A percentile compares a stretch with the other conserved stretches of the same genome.
Evolutionary conservation across 768 basidiomycete species (phyloP).

Genomic region (Boletus patriciae): DNA sequence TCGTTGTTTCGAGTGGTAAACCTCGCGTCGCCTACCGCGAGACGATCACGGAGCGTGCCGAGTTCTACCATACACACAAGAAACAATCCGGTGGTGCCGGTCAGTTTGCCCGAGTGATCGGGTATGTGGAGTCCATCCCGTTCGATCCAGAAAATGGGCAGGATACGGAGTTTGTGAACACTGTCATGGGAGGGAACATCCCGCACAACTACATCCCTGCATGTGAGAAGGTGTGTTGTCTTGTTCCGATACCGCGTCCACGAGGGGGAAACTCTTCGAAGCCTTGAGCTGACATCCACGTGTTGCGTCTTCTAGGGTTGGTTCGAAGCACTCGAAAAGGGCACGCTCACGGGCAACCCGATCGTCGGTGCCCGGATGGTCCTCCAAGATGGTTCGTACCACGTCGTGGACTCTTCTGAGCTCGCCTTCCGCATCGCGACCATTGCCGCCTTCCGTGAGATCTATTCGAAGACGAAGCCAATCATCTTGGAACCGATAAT

Average conservation of each 20-base stretch:
- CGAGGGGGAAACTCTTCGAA: not conserved
- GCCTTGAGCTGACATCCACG: not conserved
- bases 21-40: constrained; percentile 97
- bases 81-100: constrained; percentile 98
- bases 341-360: constrained; percentile 82
- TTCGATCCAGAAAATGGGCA: constrained; percentile 74
- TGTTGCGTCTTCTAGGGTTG: constrained; percentile 64
- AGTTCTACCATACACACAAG: constrained; percentile 93
- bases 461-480: constrained; percentile 71
- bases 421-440: constrained; percentile 90
- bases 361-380: constrained; percentile 86
- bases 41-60: constrained; percentile 78
- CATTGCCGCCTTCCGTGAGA: constrained; percentile 90
- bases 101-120: constrained; percentile 92
- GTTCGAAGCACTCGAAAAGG: constrained; percentile 91
- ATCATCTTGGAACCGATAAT: constrained; percentile 97
- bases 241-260: not conserved
- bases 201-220: constrained; percentile 92
- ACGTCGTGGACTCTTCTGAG: constrained; percentile 95
- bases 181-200: constrained; percentile 90
- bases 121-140: constrained; percentile 87
- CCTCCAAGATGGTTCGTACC: constrained; percentile 88
- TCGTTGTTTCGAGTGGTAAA: constrained; percentile 90
- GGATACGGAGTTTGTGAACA: constrained; percentile 79
- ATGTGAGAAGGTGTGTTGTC: constrained; percentile 74